Base-by-base conservation (phyloP, 495 filamentous ascomycete genomes). In the Penicillium nucicola region DNA sequence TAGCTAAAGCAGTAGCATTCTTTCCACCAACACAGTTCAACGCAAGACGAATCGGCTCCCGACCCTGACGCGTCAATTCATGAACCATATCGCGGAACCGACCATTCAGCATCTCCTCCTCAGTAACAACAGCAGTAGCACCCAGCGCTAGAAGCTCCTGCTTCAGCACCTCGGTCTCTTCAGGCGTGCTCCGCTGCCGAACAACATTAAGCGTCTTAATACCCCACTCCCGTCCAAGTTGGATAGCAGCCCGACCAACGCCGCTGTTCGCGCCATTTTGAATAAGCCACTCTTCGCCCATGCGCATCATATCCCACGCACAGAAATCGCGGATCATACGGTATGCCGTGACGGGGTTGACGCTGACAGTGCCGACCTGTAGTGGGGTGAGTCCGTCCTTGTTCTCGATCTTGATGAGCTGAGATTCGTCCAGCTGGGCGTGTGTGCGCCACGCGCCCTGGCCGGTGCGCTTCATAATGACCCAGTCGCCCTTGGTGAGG, bases 11-110 rank as follows among this genome's bases (percentile, higher is more conserved):
- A 20, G 82, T 79, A 4, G 89, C 88, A 32, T 83, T 80, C 64
- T 89, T 87, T 1, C 93, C 93, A n/a, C 93, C 95, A 0, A 98
- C 93, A 62, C 95, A 98, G 61, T 98, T 97, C 38, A 98, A 66
- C 0, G 83, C 95, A 5, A 98, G 70, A 47, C 82, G 79, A 35
- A 95, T 74, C 0, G 79, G 76, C 48, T 90, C 84, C 13, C 80
- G 71, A 3, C 81, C 87, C 4, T 83, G 81, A 34, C 82, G 76
- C 25, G 89, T 95, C 67, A 83, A 77, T 42, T 86, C 79, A 30
- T 85, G 80, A 9, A 95, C 74, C 46, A 71, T 62, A 7, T 84
- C 79, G 23, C 65, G 62, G 61, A 95, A 92, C 5, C 68, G 76
- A 47, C 80, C 76, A 5, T 75, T 75, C 43, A 92, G 77, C 61